Percentiles rank a stretch among this genome's conserved stretches.
Evolutionary conservation across 1,139 yeast species (phyloP).

Genomic region (Candida anutae): DNA sequence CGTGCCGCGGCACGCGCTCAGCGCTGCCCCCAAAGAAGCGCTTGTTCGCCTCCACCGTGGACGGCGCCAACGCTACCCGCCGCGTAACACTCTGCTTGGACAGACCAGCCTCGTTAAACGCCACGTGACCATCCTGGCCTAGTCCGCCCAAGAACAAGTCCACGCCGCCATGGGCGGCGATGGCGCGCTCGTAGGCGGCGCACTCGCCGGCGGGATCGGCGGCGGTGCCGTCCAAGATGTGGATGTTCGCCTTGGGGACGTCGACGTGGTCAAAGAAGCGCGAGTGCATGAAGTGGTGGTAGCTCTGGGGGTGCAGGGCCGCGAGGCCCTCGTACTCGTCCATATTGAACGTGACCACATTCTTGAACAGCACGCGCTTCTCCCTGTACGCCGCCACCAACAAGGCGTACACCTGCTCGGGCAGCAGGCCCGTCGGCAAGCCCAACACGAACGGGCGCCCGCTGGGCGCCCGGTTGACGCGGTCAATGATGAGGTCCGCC

Average conservation of each 20-base stretch:
- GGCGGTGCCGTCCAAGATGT: slow-evolving; percentile 50
- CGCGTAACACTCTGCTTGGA: slow-evolving; percentile 41
- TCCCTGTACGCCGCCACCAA: slow-evolving; percentile 39
- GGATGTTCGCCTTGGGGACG: slow-evolving; percentile 46
- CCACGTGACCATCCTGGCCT: slow-evolving; percentile 61
- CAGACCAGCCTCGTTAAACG: slow-evolving; percentile 57
- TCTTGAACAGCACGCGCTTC: slow-evolving; percentile 40
- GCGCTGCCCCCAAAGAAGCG: slow-evolving; percentile 45
- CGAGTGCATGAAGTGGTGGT: slow-evolving; percentile 54
- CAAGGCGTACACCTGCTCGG: slow-evolving; percentile 48
- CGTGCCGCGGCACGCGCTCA: slow-evolving; percentile 44
- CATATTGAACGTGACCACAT: slow-evolving; percentile 59
- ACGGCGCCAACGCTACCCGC: slow-evolving; percentile 40
- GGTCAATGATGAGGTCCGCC: slow-evolving; percentile 40
- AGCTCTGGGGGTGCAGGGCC: slow-evolving; percentile 46
- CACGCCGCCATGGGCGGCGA: slow-evolving; percentile 44
- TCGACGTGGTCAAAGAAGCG: slow-evolving; percentile 55
- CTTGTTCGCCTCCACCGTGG: slow-evolving; percentile 51
- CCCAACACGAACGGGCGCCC: slow-evolving; percentile 51
- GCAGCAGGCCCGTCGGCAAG: slow-evolving; percentile 61
- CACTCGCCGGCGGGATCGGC: slow-evolving; percentile 43
- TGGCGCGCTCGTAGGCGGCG: slow-evolving; percentile 41
- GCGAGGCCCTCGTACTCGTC: slow-evolving; percentile 50
- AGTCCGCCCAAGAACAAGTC: slow-evolving; percentile 55
- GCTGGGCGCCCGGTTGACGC: slow-evolving; percentile 42